These are phyloP conservation scores for Daldinia caldariorum DNA, from an alignment of 495 filamentous ascomycete genomes.

Conservation along the genomic window DNA sequence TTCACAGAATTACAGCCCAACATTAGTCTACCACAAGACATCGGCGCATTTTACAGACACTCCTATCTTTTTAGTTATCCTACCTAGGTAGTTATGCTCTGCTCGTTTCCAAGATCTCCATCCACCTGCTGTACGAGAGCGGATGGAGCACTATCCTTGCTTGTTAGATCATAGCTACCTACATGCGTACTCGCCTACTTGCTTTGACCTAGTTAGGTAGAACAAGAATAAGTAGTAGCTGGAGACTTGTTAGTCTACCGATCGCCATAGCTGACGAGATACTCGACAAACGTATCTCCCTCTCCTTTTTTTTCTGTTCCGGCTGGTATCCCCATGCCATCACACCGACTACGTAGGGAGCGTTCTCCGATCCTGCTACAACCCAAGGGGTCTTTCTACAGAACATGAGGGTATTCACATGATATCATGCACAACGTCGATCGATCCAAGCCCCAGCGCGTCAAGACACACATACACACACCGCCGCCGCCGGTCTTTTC, in stretches of 20 bases:
- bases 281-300: too few species aligned
- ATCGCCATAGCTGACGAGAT: neutral
- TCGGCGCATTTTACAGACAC: neutral
- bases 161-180: neutral
- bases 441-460: neutral
- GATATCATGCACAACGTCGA: neutral
- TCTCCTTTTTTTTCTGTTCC: too few species aligned
- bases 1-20: neutral
- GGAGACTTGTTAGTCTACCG: neutral
- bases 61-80: neutral
- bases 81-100: neutral
- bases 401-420: constrained; percentile 1
- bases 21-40: neutral
- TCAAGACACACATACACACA: too few species aligned
- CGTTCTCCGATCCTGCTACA: neutral
- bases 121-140: neutral
- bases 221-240: neutral
- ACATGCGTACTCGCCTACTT: neutral
- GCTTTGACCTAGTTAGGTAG: neutral
- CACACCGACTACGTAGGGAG: neutral
- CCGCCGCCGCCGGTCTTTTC: too few species aligned
- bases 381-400: too few species aligned
- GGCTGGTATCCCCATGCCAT: neutral
- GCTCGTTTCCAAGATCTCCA: neutral
- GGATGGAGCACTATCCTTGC: neutral